phyloP scores from a whole-genome alignment of 805 yeast species.

The Candida sakaeoensis region DNA sequence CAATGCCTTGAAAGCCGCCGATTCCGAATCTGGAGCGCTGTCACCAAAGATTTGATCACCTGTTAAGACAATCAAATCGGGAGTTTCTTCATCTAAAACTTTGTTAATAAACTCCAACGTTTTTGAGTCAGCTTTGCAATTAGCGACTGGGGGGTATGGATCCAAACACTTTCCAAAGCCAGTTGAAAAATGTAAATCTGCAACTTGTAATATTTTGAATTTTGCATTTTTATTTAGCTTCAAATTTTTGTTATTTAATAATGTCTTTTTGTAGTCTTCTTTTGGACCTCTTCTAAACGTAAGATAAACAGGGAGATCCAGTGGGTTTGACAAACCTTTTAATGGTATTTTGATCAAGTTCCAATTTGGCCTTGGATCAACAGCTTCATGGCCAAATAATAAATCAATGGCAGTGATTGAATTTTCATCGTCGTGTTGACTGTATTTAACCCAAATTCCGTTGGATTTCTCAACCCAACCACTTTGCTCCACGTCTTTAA shows the following conservation, averaged over 20 bases:
- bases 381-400: conserved; percentile 67
- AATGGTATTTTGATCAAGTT: conserved; percentile 26
- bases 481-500: conserved; percentile 28
- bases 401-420: conserved; percentile 61
- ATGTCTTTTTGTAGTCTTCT: conserved; percentile 22
- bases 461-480: conserved; percentile 47
- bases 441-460: conserved; percentile 63
- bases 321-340: conserved; percentile 16
- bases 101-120: conserved; percentile 58
- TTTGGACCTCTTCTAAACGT: conserved; percentile 34
- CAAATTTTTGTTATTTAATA: conserved; percentile 25
- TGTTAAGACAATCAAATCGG: conserved; percentile 80
- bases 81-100: conserved; percentile 70
- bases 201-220: conserved; percentile 82
- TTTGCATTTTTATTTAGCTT: conserved; percentile 40
- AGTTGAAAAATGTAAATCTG: conserved; percentile 89
- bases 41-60: conserved; percentile 93
- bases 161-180: conserved; percentile 79
- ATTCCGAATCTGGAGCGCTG: conserved; percentile 72
- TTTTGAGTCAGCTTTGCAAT: conserved; percentile 75
- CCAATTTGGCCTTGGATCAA: conserved; percentile 81
- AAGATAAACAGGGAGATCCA: conserved; percentile 22
- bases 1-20: conserved; percentile 74
- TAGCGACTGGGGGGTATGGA: conserved; percentile 52
- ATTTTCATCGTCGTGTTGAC: conserved; percentile 27